phyloP scores from a whole-genome alignment of 2,329 filamentous ascomycete genomes.

The Hymenoscyphus fructigenus region DNA sequence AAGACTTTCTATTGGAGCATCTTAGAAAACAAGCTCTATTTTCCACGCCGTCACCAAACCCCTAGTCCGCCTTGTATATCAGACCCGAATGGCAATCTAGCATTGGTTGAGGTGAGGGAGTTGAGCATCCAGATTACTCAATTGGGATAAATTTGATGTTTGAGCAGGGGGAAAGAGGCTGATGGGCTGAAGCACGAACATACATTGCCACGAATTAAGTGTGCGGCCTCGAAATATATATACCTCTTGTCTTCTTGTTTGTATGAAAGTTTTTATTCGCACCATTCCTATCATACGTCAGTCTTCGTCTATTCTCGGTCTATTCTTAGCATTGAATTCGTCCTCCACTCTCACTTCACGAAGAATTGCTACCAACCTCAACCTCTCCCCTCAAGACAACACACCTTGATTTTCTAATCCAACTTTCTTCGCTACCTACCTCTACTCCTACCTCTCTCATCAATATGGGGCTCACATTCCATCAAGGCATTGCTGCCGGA shows the following conservation, averaged over 20 bases:
- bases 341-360: neutral
- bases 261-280: neutral
- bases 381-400: neutral
- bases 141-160: neutral
- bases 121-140: neutral
- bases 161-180: neutral
- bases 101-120: no score
- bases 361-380: no score
- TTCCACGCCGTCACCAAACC: neutral
- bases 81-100: neutral
- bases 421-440: neutral
- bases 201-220: neutral
- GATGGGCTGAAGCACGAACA: neutral
- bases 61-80: neutral
- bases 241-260: neutral
- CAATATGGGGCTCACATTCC: constrained; percentile 35
- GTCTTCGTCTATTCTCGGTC: neutral
- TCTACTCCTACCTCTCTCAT: neutral
- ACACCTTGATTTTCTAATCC: neutral
- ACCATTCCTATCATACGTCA: neutral
- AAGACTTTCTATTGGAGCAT: neutral
- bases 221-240: neutral
- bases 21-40: neutral
- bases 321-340: neutral
- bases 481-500: constrained; percentile 42